phyloP scores from a whole-genome alignment of 768 basidiomycete genomes.

The Tricholoma sp. region DNA sequence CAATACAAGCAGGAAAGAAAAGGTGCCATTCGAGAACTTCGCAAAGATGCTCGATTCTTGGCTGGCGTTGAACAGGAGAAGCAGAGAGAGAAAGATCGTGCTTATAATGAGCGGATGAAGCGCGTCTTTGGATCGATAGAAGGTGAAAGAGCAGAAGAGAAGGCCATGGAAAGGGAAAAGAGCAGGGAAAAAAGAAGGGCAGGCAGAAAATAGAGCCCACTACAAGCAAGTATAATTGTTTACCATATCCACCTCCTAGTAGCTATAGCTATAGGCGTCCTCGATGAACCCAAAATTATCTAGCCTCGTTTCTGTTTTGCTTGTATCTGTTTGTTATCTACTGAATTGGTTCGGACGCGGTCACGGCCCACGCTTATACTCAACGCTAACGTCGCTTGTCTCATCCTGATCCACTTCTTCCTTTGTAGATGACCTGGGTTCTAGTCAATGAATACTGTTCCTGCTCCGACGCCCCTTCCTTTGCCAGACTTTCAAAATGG shows the following conservation, averaged over 20 bases:
- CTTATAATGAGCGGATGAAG: slow-evolving; percentile 81
- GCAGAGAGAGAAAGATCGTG: slow-evolving; percentile 78
- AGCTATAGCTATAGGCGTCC: too few species aligned
- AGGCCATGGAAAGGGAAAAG: slow-evolving; percentile 85
- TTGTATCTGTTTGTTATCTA: not conserved
- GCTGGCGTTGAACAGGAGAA: slow-evolving; percentile 82
- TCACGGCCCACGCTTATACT: not conserved
- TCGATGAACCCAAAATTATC: too few species aligned
- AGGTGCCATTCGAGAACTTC: slow-evolving; percentile 92
- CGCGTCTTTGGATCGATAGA: slow-evolving; percentile 74
- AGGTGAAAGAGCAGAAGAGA: slow-evolving; percentile 91
- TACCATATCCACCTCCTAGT: too few species aligned
- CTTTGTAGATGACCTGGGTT: not conserved
- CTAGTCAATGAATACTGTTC: slow-evolving; percentile 14
- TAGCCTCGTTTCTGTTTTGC: too few species aligned
- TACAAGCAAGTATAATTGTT: too few species aligned
- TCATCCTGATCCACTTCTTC: too few species aligned
- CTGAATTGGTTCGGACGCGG: not conserved
- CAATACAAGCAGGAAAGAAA: slow-evolving; percentile 95
- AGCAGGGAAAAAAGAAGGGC: slow-evolving; percentile 69
- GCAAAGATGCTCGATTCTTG: slow-evolving; percentile 94
- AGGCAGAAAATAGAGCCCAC: slow-evolving; percentile 55
- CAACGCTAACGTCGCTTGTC: too few species aligned
- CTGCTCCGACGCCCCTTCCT: slow-evolving; percentile 24
- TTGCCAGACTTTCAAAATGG: slow-evolving; percentile 24